A percentile compares a stretch with the other conserved stretches of the same genome.
Evolutionary conservation across 768 basidiomycete species (phyloP).

Genomic region (Boletus patriciae): DNA sequence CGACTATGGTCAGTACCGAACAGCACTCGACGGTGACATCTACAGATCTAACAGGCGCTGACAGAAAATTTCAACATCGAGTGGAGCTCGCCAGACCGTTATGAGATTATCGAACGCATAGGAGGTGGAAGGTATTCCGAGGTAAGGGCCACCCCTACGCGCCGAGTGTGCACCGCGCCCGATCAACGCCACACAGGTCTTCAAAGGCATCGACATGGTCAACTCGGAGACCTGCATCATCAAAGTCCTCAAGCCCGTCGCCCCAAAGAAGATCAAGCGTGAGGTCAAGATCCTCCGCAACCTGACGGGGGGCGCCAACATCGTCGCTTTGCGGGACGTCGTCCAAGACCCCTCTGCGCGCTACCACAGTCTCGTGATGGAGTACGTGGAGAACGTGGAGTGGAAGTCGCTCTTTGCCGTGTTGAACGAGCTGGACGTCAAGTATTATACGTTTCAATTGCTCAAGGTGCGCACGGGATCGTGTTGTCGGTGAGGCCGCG

Average conservation of each 20-base stretch:
- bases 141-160: constrained; percentile 31
- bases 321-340: constrained; percentile 64
- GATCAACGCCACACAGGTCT: constrained; percentile 42
- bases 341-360: constrained; percentile 63
- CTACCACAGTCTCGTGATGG: constrained; percentile 66
- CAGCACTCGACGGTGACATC: neutral
- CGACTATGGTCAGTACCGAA: constrained; percentile 51
- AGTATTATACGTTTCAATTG: constrained; percentile 66
- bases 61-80: constrained; percentile 58
- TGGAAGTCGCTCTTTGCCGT: constrained; percentile 60
- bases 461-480: constrained; percentile 43
- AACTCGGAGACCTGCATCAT: constrained; percentile 57
- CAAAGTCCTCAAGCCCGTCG: constrained; percentile 75
- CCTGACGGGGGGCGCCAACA: constrained; percentile 68
- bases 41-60: neutral
- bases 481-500: neutral
- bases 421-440: constrained; percentile 63
- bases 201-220: constrained; percentile 58
- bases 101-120: constrained; percentile 62
- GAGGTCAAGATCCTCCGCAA: constrained; percentile 75
- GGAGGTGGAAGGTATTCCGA: constrained; percentile 69
- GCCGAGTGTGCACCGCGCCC: neutral
- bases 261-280: constrained; percentile 64
- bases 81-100: constrained; percentile 66
- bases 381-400: constrained; percentile 66